These are phyloP conservation scores for Russula abietina DNA, from an alignment of 768 basidiomycete genomes.

Conservation along the genomic window DNA sequence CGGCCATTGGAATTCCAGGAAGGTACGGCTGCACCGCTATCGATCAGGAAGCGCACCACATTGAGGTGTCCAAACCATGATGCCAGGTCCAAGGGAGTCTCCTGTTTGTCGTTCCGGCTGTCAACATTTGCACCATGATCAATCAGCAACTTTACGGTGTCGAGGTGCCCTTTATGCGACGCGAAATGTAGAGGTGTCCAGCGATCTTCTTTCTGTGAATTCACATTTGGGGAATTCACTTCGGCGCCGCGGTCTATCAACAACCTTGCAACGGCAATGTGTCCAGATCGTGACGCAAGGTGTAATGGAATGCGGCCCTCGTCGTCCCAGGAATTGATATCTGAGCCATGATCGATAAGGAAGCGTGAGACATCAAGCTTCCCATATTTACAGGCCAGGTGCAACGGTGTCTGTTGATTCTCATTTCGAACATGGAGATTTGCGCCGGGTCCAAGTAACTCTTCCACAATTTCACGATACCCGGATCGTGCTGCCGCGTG, in stretches of 20 bases:
- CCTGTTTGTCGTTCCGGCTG: not conserved
- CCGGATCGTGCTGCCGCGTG: no score
- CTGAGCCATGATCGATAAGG: no score
- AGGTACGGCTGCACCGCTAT: not conserved
- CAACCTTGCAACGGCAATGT: not conserved
- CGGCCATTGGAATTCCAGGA: not conserved
- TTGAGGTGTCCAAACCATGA: not conserved
- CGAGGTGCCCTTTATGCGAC: not conserved
- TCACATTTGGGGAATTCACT: not conserved
- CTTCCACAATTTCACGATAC: no score
- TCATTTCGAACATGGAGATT: not conserved
- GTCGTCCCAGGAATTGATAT: no score
- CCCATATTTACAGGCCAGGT: not conserved
- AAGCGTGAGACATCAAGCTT: not conserved
- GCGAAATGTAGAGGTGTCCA: slow-evolving; percentile 6
- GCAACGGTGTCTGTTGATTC: not conserved
- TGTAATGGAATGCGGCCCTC: no score
- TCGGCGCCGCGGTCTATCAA: slow-evolving; percentile 1
- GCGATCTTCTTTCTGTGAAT: not conserved
- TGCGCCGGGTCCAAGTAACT: no score
- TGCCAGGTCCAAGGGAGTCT: not conserved
- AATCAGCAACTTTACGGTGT: not conserved
- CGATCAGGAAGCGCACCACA: not conserved
- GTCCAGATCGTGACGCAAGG: not conserved
- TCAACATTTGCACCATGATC: not conserved